phyloP scores from a whole-genome alignment of 2,329 filamentous ascomycete genomes.

The Cryphonectria nitschkei region DNA sequence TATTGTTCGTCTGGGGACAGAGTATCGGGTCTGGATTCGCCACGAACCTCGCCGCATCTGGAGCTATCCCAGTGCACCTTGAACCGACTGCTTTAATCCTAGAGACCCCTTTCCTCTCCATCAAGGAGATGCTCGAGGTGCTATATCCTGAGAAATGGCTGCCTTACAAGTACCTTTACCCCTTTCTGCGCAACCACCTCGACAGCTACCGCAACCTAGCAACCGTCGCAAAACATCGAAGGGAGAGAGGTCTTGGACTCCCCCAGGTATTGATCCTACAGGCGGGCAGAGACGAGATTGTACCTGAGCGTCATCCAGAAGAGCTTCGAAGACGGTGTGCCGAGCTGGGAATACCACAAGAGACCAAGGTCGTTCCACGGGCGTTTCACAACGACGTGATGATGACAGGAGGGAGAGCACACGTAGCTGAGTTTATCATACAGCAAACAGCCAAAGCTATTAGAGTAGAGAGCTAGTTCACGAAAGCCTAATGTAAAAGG shows the following conservation, averaged over 20 bases:
- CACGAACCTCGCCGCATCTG: conserved; percentile 58
- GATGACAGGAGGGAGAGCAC: conserved; percentile 48
- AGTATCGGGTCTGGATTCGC: conserved; percentile 76
- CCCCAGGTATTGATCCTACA: conserved; percentile 56
- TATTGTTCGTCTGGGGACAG: conserved; percentile 74
- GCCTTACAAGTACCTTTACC: conserved; percentile 75
- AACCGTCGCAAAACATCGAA: conserved; percentile 42
- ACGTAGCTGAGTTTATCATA: conserved; percentile 49
- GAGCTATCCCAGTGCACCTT: conserved; percentile 44
- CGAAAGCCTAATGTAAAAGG: background rate
- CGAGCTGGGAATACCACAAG: conserved; percentile 50
- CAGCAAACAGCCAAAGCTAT: conserved; percentile 27
- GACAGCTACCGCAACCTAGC: conserved; percentile 58
- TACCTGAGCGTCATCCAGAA: conserved; percentile 55
- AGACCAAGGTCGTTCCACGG: conserved; percentile 47
- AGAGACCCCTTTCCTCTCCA: conserved; percentile 76
- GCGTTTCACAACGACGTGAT: conserved; percentile 63
- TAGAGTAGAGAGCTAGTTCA: background rate
- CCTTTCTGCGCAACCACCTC: conserved; percentile 69
- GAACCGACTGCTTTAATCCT: conserved; percentile 60
- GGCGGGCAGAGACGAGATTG: conserved; percentile 62
- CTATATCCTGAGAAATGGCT: conserved; percentile 81
- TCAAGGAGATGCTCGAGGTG: conserved; percentile 70
- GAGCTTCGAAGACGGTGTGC: conserved; percentile 51
- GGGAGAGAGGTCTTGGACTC: conserved; percentile 29